Base-by-base conservation (phyloP, 2,329 filamentous ascomycete species). In the Coleophoma cylindrospora region DNA sequence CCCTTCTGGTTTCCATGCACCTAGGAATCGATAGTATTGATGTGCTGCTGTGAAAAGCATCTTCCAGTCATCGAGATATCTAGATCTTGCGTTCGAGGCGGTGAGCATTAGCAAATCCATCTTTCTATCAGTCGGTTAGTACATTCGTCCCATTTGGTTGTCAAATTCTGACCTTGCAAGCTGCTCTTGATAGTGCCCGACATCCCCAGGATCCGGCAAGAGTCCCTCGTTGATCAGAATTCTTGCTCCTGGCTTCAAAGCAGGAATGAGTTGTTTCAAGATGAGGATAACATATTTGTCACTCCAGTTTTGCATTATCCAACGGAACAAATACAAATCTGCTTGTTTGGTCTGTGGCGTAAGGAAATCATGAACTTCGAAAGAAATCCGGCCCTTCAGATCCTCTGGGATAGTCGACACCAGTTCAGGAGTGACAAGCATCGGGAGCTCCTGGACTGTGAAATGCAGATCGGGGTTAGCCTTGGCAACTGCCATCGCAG, bases 291-390 rank as follows among this genome's bases (percentile, higher is more conserved):
- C 59, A 37, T 70, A 62, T 7, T 65, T 63, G 34, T 75, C 70
- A 0, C 70, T 66, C 68, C 71, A 73, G 58, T 76, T 73, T 54
- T 77, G 74, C 40, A 77, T 62, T 47, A 76, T 73, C 59, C 67
- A 66, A 17, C 72, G 70, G 48, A 76, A 63, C 40, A 75, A 60
- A 58, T 75, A 76, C 14, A 74, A 66, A 46, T 71, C 70, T 19
- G 70, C 74, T 19, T 44, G 47, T 9, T 56, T 45, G 1, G 72
- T 58, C 57, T 76, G 74, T 7, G 68, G 66, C 6, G 63, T 59
- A 60, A 76, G 75, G 57, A 75, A 70, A 57, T 74, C 68, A 60
- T 77, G 71, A 22, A 51, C 47, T 40, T 59, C 52, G n/a, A 53
- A 55, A 40, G 13, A 55, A 49, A n/a, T 53, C 51, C 1, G 54